Conservation (phyloP, 495 filamentous ascomycete genomes). For the Penicillium steckii region DNA sequence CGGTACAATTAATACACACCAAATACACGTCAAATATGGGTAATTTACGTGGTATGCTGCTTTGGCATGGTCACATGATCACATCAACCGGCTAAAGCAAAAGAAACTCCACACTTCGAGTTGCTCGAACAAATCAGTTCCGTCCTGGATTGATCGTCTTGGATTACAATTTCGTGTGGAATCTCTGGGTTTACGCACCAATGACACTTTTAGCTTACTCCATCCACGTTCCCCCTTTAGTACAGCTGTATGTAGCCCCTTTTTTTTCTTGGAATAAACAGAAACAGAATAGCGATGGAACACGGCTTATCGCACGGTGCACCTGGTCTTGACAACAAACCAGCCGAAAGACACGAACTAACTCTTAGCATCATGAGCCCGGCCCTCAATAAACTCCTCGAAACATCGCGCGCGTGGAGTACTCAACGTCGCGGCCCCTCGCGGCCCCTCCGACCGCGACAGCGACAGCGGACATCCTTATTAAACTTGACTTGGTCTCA, state of each 20-base stretch:
- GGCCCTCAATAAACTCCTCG: neutral
- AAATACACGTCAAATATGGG: neutral
- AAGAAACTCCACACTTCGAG: neutral
- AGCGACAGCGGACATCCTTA: conserved; percentile 1
- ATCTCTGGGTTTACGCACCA: neutral
- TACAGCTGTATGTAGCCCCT: neutral
- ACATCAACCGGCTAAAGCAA: neutral
- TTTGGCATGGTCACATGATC: too few relatives aligned
- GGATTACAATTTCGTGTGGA: neutral
- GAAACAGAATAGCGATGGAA: neutral
- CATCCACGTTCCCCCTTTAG: neutral
- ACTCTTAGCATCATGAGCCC: neutral
- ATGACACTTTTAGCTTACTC: neutral
- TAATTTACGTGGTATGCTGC: too few relatives aligned
- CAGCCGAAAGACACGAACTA: neutral
- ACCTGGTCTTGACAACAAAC: neutral
- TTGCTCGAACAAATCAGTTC: neutral
- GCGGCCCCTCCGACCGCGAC: neutral
- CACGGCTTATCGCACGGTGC: conserved; percentile 1
- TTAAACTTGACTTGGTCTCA: neutral
- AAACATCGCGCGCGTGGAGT: neutral
- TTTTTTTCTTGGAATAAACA: neutral
- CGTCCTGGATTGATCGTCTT: neutral
- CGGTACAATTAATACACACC: neutral
- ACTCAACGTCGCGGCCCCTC: conserved; percentile 2